These are phyloP conservation scores for Hanseniaspora mollemarum DNA, from an alignment of 805 yeast genomes.

Conservation along the genomic window DNA sequence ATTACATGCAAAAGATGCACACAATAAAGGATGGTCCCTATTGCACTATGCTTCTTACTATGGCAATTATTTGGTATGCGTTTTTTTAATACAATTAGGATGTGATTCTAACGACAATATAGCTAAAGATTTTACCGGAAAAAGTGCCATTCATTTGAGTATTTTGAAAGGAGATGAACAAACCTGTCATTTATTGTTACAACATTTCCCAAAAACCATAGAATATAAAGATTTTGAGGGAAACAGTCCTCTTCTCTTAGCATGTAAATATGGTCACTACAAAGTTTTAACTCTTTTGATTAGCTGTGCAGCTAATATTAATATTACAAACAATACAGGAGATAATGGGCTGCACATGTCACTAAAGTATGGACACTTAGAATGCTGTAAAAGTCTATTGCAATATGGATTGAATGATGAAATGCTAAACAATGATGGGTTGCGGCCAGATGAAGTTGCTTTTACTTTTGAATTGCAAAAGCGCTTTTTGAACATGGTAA, in stretches of 20 bases:
- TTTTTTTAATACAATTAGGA: constrained; percentile 42
- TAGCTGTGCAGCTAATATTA: constrained; percentile 67
- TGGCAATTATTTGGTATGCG: constrained; percentile 62
- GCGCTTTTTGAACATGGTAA: constrained; percentile 29
- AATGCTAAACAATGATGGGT: constrained; percentile 45
- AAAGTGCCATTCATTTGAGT: constrained; percentile 64
- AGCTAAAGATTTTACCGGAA: constrained; percentile 41
- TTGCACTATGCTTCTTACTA: constrained; percentile 69
- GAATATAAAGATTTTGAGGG: constrained; percentile 40
- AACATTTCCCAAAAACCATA: constrained; percentile 46
- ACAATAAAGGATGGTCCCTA: constrained; percentile 67
- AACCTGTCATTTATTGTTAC: constrained; percentile 60
- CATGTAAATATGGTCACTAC: constrained; percentile 47
- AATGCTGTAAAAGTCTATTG: constrained; percentile 44
- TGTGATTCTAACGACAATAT: constrained; percentile 41
- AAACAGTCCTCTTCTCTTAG: constrained; percentile 57
- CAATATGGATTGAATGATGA: constrained; percentile 36
- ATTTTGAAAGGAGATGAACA: constrained; percentile 54
- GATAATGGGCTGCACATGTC: constrained; percentile 82
- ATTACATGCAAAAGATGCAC: constrained; percentile 54
- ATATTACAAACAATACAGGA: constrained; percentile 58
- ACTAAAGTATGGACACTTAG: constrained; percentile 52
- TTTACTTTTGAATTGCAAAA: constrained; percentile 41
- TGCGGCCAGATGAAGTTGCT: constrained; percentile 54
- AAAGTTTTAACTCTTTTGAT: constrained; percentile 55